These are phyloP conservation scores for Neurospora sp. DNA, from an alignment of 495 filamentous ascomycete species.

Conservation along the genomic window DNA sequence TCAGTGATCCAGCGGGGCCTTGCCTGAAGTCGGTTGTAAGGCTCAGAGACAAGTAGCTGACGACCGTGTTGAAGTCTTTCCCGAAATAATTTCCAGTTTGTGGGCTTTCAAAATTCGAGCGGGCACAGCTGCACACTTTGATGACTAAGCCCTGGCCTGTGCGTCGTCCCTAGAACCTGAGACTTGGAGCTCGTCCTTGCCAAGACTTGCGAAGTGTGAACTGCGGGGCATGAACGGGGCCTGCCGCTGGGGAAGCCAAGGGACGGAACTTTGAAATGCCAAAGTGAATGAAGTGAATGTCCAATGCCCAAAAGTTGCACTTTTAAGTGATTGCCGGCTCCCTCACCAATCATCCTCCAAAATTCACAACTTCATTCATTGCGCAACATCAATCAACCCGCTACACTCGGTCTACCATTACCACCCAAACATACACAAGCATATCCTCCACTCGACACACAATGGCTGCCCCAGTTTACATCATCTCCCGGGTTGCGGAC, in stretches of 20 bases:
- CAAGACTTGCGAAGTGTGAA: not conserved
- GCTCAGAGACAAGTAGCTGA: slow-evolving; percentile 14
- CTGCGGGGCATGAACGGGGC: not conserved
- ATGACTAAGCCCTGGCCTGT: slow-evolving; percentile 22
- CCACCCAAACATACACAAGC: not conserved
- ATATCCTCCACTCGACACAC: not conserved
- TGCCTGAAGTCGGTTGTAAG: slow-evolving; percentile 19
- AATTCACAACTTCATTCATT: not conserved
- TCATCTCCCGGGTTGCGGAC: slow-evolving; percentile 61
- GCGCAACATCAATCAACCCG: not conserved
- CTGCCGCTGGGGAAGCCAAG: not conserved
- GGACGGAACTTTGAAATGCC: not conserved
- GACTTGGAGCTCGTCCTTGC: not conserved
- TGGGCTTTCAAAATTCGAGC: slow-evolving; percentile 28
- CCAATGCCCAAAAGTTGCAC: not conserved
- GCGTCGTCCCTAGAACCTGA: slow-evolving; percentile 1
- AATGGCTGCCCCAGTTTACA: slow-evolving; percentile 43
- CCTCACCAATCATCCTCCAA: not conserved
- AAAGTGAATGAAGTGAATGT: not conserved
- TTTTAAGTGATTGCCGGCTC: not conserved
- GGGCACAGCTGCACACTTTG: slow-evolving; percentile 10
- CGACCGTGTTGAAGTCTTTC: slow-evolving; percentile 19
- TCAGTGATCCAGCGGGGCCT: slow-evolving; percentile 21
- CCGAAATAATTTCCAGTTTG: slow-evolving; percentile 30
- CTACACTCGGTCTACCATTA: not conserved